These are phyloP conservation scores for Clarireedia hainanense DNA, from an alignment of 2,329 filamentous ascomycete genomes.

Conservation along the genomic window DNA sequence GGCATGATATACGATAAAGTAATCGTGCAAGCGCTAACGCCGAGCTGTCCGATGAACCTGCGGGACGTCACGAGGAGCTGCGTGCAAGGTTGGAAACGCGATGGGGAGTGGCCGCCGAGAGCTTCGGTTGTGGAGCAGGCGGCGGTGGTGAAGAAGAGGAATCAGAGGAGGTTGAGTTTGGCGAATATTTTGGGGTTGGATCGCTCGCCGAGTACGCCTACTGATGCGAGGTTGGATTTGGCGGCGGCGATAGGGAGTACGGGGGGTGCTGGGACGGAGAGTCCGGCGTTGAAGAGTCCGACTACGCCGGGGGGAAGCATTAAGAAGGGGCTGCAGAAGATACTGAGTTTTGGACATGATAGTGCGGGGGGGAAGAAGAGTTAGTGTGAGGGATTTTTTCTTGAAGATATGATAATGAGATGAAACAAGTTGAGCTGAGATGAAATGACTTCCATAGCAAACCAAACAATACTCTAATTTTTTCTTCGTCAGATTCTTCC, in stretches of 20 bases:
- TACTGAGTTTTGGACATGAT: neutral
- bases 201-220: neutral
- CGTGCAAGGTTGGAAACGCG: conserved; percentile 85
- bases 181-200: conserved; percentile 23
- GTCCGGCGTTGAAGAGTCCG: neutral
- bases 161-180: conserved; percentile 22
- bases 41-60: conserved; percentile 82
- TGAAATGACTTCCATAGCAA: too few relatives aligned
- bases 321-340: neutral
- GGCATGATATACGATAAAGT: conserved; percentile 84
- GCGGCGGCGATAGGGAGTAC: neutral
- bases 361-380: neutral
- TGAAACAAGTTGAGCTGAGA: too few relatives aligned
- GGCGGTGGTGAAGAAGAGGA: conserved; percentile 14
- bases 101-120: conserved; percentile 85
- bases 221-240: neutral
- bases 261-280: neutral
- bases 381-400: too few relatives aligned
- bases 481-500: too few relatives aligned
- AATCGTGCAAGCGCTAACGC: conserved; percentile 69
- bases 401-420: too few relatives aligned
- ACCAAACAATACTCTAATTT: too few relatives aligned
- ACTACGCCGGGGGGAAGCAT: neutral
- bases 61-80: conserved; percentile 71
- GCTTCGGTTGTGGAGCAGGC: conserved; percentile 36